Percentiles rank a stretch among this genome's conserved stretches.
phyloP scores from a whole-genome alignment of 2,329 filamentous ascomycete species.

The Setomelanomma holmii region DNA sequence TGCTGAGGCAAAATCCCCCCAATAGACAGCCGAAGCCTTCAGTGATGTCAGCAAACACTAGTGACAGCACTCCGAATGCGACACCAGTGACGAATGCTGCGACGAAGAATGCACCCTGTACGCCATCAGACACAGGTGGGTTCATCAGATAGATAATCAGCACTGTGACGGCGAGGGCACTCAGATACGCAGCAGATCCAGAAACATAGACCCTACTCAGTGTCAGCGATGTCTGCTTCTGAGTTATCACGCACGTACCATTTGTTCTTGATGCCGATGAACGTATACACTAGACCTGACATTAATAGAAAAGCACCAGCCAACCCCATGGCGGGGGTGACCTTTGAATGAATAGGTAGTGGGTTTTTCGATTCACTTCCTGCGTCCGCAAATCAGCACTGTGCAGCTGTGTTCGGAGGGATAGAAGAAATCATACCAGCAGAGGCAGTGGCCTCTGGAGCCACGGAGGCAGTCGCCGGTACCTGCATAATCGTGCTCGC shows the following conservation, averaged over 20 bases:
- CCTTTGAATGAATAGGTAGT: slow-evolving; percentile 73
- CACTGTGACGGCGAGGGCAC: slow-evolving; percentile 76
- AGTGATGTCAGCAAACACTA: slow-evolving; percentile 84
- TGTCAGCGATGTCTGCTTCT: slow-evolving; percentile 19
- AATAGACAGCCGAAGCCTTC: slow-evolving; percentile 86
- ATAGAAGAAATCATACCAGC: slow-evolving; percentile 17
- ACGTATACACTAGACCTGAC: slow-evolving; percentile 72
- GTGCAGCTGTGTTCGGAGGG: no score
- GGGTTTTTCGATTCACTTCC: slow-evolving; percentile 18
- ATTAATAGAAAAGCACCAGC: slow-evolving; percentile 78
- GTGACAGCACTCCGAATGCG: slow-evolving; percentile 74
- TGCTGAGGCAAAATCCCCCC: slow-evolving; percentile 82
- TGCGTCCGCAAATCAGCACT: no score
- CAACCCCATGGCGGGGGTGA: slow-evolving; percentile 84
- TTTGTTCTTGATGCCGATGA: slow-evolving; percentile 84
- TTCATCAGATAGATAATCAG: slow-evolving; percentile 90
- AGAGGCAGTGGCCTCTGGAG: slow-evolving; percentile 25
- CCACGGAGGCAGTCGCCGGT: slow-evolving; percentile 8
- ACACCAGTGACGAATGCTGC: slow-evolving; percentile 76
- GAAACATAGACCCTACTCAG: slow-evolving; percentile 58
- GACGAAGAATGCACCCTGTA: slow-evolving; percentile 88
- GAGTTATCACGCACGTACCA: slow-evolving; percentile 52
- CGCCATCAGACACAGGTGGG: slow-evolving; percentile 73
- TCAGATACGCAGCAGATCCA: slow-evolving; percentile 77
- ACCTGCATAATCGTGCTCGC: neutral